Conservation (phyloP, 495 filamentous ascomycete species). For the Aspergillus affinis region DNA sequence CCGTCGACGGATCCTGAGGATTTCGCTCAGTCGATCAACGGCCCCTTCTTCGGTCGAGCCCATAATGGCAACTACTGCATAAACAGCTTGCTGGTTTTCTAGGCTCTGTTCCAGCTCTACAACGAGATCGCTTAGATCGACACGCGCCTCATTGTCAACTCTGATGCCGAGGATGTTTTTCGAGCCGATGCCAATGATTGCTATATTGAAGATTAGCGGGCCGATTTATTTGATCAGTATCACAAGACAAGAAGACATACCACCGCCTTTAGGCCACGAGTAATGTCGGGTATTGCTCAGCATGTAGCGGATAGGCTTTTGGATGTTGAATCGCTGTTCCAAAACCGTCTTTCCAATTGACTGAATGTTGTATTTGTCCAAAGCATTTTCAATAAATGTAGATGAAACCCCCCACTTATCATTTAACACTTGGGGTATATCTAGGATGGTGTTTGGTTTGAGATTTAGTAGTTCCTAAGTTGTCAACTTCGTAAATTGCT, state of each 20-base stretch:
- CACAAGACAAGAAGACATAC: constrained; percentile 18
- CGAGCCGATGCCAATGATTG: constrained; percentile 44
- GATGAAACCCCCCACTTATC: constrained; percentile 34
- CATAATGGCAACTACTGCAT: constrained; percentile 27
- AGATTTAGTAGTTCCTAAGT: constrained; percentile 50
- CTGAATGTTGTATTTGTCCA: constrained; percentile 39
- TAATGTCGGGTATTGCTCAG: constrained; percentile 41
- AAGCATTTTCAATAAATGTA: constrained; percentile 25
- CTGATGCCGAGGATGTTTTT: constrained; percentile 34
- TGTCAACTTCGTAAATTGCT: constrained; percentile 34
- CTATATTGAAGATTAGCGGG: constrained; percentile 17
- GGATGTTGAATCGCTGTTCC: constrained; percentile 26
- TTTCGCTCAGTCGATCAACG: constrained; percentile 34
- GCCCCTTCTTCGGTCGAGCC: constrained; percentile 39
- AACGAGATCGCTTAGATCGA: constrained; percentile 33
- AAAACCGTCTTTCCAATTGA: constrained; percentile 31
- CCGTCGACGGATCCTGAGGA: constrained; percentile 36
- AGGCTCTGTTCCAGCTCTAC: constrained; percentile 28
- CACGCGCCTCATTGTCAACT: constrained; percentile 34
- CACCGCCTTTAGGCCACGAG: constrained; percentile 47
- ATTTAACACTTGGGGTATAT: constrained; percentile 36
- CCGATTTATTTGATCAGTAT: background rate
- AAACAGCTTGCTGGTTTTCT: constrained; percentile 29
- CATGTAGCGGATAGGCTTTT: constrained; percentile 30
- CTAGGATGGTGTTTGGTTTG: constrained; percentile 32